phyloP scores from a whole-genome alignment of 345 rosid species.

The thale cress (Arabidopsis thaliana) region DNA sequence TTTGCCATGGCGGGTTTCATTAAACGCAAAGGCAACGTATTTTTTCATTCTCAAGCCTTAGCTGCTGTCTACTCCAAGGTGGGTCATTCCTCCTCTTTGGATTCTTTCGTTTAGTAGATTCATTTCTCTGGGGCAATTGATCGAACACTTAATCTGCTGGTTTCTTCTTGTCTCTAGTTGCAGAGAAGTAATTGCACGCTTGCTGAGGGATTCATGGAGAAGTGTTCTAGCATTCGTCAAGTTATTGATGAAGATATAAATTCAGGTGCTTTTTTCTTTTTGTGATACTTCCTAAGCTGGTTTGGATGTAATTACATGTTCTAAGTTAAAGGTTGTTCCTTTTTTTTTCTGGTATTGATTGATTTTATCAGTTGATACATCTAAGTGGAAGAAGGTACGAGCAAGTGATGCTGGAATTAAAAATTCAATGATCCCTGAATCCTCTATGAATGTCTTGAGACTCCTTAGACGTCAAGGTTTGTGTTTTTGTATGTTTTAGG shows the following conservation, averaged over 20 bases:
- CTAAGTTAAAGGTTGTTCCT: slow-evolving; percentile 18
- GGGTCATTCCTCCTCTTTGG: slow-evolving; percentile 4
- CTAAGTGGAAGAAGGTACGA: slow-evolving; percentile 66
- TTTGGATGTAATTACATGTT: neutral
- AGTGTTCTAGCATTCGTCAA: slow-evolving; percentile 26
- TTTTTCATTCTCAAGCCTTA: slow-evolving; percentile 53
- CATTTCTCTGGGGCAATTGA: slow-evolving; percentile 45
- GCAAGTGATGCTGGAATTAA: slow-evolving; percentile 55
- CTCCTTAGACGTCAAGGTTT: slow-evolving; percentile 58
- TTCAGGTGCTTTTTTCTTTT: slow-evolving; percentile 36
- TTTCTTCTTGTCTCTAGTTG: slow-evolving; percentile 23
- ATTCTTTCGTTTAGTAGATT: neutral
- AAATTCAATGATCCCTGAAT: slow-evolving; percentile 54
- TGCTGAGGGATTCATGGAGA: slow-evolving; percentile 44
- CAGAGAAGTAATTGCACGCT: slow-evolving; percentile 54
- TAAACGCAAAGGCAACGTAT: slow-evolving; percentile 42
- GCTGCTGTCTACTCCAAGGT: slow-evolving; percentile 54
- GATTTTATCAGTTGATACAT: slow-evolving; percentile 51
- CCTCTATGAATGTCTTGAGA: slow-evolving; percentile 63
- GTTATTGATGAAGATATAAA: slow-evolving; percentile 46
- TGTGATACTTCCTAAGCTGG: slow-evolving; percentile 8
- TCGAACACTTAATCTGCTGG: slow-evolving; percentile 49
- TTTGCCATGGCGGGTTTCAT: slow-evolving; percentile 52
- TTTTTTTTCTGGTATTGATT: slow-evolving; percentile 7
- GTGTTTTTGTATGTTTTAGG: neutral